These are phyloP conservation scores for Leccinum imitatum DNA, from an alignment of 768 basidiomycete species.

Conservation along the genomic window DNA sequence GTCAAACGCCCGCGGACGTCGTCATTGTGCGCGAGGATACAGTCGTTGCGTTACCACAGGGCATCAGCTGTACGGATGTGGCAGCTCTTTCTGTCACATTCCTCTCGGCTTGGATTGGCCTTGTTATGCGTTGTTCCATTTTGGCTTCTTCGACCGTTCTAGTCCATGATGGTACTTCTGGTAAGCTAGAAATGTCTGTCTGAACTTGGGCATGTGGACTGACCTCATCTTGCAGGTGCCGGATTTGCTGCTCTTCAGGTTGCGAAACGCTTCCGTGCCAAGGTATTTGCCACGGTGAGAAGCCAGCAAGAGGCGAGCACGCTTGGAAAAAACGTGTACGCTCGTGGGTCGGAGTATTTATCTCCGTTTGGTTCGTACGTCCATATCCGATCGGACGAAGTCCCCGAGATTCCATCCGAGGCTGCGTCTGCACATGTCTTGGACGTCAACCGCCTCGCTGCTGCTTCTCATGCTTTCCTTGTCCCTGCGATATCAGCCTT, in stretches of 20 bases:
- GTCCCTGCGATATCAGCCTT: slow-evolving; percentile 18
- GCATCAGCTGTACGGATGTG: slow-evolving; percentile 17
- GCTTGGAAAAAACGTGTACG: slow-evolving; percentile 14
- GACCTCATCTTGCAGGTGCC: slow-evolving; percentile 12
- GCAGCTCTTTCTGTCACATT: slow-evolving; percentile 23
- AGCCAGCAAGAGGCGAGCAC: slow-evolving; percentile 13
- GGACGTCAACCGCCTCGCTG: slow-evolving; percentile 24
- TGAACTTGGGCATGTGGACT: not conserved
- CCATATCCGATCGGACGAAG: slow-evolving; percentile 21
- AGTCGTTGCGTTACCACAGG: slow-evolving; percentile 15
- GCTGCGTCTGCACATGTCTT: slow-evolving; percentile 18
- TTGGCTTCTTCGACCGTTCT: slow-evolving; percentile 24
- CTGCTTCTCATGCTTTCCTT: slow-evolving; percentile 20
- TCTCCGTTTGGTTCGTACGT: slow-evolving; percentile 29
- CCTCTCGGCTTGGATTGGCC: slow-evolving; percentile 30
- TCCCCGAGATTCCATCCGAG: slow-evolving; percentile 17
- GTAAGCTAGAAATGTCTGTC: slow-evolving; percentile 2
- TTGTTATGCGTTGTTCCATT: slow-evolving; percentile 21
- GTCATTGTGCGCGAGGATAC: slow-evolving; percentile 18
- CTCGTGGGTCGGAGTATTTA: slow-evolving; percentile 20
- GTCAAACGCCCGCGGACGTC: slow-evolving; percentile 15
- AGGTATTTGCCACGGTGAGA: slow-evolving; percentile 24
- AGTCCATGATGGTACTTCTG: slow-evolving; percentile 28
- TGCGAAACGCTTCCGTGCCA: slow-evolving; percentile 21
- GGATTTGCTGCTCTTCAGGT: slow-evolving; percentile 30